Conservation (phyloP, 1,284 basidiomycete species). For the Gomphus sp. region DNA sequence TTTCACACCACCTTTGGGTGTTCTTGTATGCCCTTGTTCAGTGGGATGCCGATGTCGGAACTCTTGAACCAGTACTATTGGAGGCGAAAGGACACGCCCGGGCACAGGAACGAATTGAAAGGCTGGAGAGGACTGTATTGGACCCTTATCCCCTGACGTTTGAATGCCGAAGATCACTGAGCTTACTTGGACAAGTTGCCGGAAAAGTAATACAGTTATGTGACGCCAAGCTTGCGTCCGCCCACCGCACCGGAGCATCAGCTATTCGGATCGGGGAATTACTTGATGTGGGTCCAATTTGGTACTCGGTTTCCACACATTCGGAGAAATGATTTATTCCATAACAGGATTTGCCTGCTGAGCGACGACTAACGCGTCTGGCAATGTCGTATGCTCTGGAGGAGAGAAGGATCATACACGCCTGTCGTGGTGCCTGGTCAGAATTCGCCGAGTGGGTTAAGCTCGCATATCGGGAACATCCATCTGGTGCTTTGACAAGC, state of each 20-base stretch:
- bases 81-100: not conserved
- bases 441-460: constrained; percentile 16
- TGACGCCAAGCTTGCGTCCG: constrained; percentile 1
- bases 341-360: not conserved
- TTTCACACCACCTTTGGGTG: constrained; percentile 23
- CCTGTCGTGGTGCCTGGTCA: constrained; percentile 31
- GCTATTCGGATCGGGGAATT: constrained; percentile 21
- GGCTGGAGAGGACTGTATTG: not conserved
- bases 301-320: not conserved
- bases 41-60: not conserved
- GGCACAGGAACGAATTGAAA: not conserved
- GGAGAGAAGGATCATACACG: constrained; percentile 36
- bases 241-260: not conserved
- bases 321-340: not conserved
- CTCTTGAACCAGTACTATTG: not conserved
- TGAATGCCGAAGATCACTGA: constrained; percentile 1
- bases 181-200: not conserved
- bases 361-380: constrained; percentile 26
- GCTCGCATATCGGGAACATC: not conserved
- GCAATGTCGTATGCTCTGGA: constrained; percentile 30
- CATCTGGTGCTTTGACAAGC: not conserved
- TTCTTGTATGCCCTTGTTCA: constrained; percentile 10
- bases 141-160: constrained; percentile 1
- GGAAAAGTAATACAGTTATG: not conserved
- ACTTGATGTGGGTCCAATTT: constrained; percentile 29